Percentiles rank a stretch among this genome's conserved stretches.
Conservation (phyloP, 2,329 filamentous ascomycete genomes). For the Alternaria panax region DNA sequence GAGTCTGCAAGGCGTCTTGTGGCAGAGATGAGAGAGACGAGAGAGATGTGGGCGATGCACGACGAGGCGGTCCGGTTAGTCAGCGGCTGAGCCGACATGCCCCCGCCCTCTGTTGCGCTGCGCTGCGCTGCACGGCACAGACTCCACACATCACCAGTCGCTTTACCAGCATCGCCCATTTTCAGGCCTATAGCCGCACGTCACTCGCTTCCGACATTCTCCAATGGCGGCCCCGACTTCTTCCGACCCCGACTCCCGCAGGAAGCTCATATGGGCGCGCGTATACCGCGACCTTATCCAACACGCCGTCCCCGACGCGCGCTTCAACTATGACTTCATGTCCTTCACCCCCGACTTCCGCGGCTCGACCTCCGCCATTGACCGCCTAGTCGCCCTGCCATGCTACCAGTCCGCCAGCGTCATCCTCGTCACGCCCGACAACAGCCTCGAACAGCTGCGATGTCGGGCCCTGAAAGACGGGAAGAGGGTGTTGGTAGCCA, state of each 20-base stretch:
- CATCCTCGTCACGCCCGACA: slow-evolving; percentile 55
- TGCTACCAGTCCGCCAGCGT: slow-evolving; percentile 42
- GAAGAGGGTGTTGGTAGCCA: slow-evolving; percentile 53
- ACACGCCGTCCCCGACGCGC: slow-evolving; percentile 54
- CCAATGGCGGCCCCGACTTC: slow-evolving; percentile 27
- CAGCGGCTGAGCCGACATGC: not conserved
- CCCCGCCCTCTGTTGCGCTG: not conserved
- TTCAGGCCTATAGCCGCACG: not conserved
- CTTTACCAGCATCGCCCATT: not conserved
- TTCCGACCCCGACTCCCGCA: slow-evolving; percentile 20
- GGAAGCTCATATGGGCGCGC: slow-evolving; percentile 33
- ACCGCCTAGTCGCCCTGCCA: slow-evolving; percentile 40
- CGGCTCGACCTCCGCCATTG: slow-evolving; percentile 45
- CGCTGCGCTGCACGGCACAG: not conserved
- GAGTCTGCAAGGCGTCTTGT: not conserved
- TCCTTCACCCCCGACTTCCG: slow-evolving; percentile 55
- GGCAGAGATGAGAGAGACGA: no score
- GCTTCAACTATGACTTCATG: slow-evolving; percentile 55
- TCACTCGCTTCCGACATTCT: not conserved
- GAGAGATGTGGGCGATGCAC: no score
- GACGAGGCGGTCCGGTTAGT: not conserved
- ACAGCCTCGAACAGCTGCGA: slow-evolving; percentile 54
- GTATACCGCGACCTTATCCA: slow-evolving; percentile 49
- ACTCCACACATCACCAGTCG: not conserved
- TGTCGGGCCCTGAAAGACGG: slow-evolving; percentile 50